Evolutionary conservation across 257 asterid species (phyloP), one percentile per base, ranked within the genome.

Genomic region (Verbena officinalis): DNA sequence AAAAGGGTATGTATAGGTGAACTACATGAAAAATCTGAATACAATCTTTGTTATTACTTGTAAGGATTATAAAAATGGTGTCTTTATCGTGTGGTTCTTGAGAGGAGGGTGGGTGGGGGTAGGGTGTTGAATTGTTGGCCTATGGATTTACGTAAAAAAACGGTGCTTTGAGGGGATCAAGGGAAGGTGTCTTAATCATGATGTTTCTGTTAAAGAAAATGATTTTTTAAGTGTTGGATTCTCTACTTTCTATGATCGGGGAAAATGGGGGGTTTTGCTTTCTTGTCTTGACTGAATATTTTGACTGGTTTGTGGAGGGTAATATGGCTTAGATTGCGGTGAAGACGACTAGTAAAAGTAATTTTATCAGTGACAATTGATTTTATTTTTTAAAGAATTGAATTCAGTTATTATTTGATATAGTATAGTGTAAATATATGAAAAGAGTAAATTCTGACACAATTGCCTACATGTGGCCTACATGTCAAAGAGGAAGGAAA

Each of bases 101-200:
- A 54, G 8, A 14, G 9, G 54, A 40, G 12, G 27, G 43, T 33
- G 5, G 46, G 43, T 61, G 39, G 50, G 44, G 15, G 67, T 53
- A 36, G 48, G 36, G 33, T 4, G 42, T 58, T 50, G 58, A 36
- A 3, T 34, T 52, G 51, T 55, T 59, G 52, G 74, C 42, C 23
- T 62, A 55, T 66, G 72, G 81, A 75, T 75, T 65, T 72, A 72
- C 81, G 79, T 30, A 58, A 64, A 74, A 36, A 70, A 67, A 42
- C 75, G 72, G 73, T 20, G 62, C 46, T 53, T 83, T 70, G 81
- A 77, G 69, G 65, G 75, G 60, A 70, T 76, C 75, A 80, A 73
- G 74, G 73, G 55, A 43, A 20, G 73, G 73, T 71, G 83, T 75
- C 77, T 55, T 59, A 73, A 70, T 78, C 74, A 82, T 75, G 72